A percentile compares a stretch with the other conserved stretches of the same genome.
Evolutionary conservation across 495 filamentous ascomycete species (phyloP).

Genomic region (Annulohypoxylon nitens): DNA sequence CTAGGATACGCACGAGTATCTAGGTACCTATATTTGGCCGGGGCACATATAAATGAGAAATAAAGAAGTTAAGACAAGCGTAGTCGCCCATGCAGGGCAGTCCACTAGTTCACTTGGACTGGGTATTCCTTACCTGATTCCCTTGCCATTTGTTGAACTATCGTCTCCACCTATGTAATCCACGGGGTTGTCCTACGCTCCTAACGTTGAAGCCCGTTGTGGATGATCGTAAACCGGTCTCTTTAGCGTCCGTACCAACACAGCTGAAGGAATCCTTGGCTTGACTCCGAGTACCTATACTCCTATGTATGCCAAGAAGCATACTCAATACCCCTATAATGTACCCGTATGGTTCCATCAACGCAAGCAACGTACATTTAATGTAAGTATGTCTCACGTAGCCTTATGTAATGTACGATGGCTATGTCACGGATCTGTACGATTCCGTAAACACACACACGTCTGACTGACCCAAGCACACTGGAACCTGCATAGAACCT

Average conservation of each 20-base stretch:
- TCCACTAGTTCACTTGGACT: not conserved
- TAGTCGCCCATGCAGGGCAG: not conserved
- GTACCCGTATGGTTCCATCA: not conserved
- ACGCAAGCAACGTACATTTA: not conserved
- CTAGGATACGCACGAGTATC: not conserved
- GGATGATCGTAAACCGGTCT: not conserved
- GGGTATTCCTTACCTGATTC: not conserved
- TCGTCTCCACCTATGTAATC: not conserved
- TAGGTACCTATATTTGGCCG: not conserved
- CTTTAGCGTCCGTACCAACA: not conserved
- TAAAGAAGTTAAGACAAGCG: not conserved
- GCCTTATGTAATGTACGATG: conserved; percentile 10
- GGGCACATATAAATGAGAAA: not conserved
- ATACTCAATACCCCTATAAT: not conserved
- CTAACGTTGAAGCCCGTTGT: not conserved
- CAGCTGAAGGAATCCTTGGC: not conserved
- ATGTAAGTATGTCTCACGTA: not conserved
- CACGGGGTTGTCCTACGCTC: not conserved
- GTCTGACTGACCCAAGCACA: not conserved
- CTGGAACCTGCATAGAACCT: conserved; percentile 19
- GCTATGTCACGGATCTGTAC: not conserved
- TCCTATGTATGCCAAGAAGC: not conserved
- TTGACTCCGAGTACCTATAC: not conserved
- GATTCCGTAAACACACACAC: conserved; percentile 1
- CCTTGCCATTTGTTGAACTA: not conserved